Evolutionary conservation across 108 stramenopile genomes (phyloP), one percentile per base, ranked within the genome.

Genomic region (Aurantiochytrium sp.): DNA sequence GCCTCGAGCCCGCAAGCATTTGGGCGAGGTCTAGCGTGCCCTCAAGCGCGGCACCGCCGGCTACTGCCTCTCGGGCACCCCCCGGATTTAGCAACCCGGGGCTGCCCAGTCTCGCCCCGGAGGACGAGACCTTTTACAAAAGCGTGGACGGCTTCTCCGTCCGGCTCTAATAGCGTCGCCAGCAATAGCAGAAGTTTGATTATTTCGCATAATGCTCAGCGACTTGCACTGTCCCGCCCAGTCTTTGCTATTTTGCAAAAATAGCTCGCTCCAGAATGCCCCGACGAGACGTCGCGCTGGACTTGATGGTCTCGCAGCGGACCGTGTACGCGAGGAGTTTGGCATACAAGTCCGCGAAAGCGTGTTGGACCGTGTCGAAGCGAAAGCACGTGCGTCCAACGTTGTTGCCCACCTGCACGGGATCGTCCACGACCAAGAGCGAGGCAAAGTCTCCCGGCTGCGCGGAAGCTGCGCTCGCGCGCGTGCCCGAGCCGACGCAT

Each of bases 381-480:
- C 73, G 73, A 30, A 81, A 81, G 39, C 73, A 81, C 6, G 42
- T 81, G 6, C 73, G 42, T 22, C 73, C 73, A 39, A 81, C 73
- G 24, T 81, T 81, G 1, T 81, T 81, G 0, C 73, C 73, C n/a
- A 24, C 1, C 39, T 81, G 73, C 2, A 81, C 73, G 6, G 73
- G 73, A 24, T 81, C 73, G 19, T 81, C 73, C 6, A 81, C 73
- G 2, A 81, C 73, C 21, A 81, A 30, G 2, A 81, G n/a, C 0
- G 73, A 6, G 1, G 45, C 12, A 3, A 12, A 48, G 27, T 48
- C 45, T 6, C 39, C 45, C 12, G 15, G 0, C 39, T 6, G 6
- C 12, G 21, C 21, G 36, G 45, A 6, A 6, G 42, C 39, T 39
- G 73, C 0, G 21, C 27, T n/a, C 45, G 73, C 73, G 19, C 30